Percentiles rank a stretch among this genome's conserved stretches.
These are phyloP conservation scores for Physcomitrium patens DNA, from an alignment of 225 moss, liverwort and hornwort genomes.

Conservation along the genomic window DNA sequence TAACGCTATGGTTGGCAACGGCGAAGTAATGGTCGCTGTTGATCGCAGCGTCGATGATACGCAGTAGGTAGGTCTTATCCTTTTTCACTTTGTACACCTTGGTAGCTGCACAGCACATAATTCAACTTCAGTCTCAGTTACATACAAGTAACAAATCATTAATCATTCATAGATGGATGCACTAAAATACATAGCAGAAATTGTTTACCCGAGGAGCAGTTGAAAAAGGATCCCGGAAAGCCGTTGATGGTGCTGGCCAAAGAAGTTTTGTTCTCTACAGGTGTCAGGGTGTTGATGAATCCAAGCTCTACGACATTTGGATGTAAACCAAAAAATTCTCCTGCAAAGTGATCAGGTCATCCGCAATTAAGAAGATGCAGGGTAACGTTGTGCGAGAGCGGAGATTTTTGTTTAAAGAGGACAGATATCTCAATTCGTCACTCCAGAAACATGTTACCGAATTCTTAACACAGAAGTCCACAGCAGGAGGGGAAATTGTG, in stretches of 20 bases:
- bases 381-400: too few species aligned
- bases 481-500: too few species aligned
- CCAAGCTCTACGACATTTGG: constrained; percentile 43
- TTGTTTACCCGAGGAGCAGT: constrained; percentile 32
- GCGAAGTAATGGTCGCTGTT: constrained; percentile 49
- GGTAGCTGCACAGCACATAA: constrained; percentile 1
- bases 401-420: too few species aligned
- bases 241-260: constrained; percentile 52
- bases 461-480: background rate
- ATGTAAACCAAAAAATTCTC: constrained; percentile 70
- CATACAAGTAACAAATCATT: background rate
- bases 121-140: background rate
- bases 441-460: too few species aligned
- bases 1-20: constrained; percentile 53
- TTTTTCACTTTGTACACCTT: constrained; percentile 8
- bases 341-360: constrained; percentile 30
- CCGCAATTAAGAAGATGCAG: too few species aligned
- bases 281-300: constrained; percentile 10
- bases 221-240: constrained; percentile 34
- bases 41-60: constrained; percentile 46
- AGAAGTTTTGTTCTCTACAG: constrained; percentile 22
- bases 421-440: too few species aligned
- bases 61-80: constrained; percentile 46
- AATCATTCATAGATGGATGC: background rate
- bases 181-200: background rate